Evolutionary conservation across 2,329 filamentous ascomycete species (phyloP), one percentile per base, ranked within the genome.

Genomic region (Blastomyces percursus): DNA sequence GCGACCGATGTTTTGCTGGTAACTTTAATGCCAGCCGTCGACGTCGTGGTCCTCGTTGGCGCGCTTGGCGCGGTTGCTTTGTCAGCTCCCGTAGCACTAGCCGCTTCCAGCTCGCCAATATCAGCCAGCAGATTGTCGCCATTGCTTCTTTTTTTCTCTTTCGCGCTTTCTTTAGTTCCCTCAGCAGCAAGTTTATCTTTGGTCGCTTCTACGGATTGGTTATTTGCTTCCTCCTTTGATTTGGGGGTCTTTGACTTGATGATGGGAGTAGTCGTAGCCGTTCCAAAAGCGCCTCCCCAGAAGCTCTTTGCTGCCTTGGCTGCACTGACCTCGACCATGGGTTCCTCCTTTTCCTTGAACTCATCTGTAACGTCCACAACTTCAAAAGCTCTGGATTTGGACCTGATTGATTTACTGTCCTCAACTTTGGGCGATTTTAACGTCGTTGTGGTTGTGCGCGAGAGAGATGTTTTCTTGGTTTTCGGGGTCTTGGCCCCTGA

Each of bases 1-100:
- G 80, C 77, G 51, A 84, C 76, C 58, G 76, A 80, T 16, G 76
- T 73, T 67, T 77, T 79, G 57, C 68, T 71, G 27, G 73, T 63
- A 63, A 73, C 69, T 68, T 78, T 79, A 59, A 75, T 68, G 65
- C 76, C 67, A 55, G 63, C 38, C 12, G 52, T 78, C 61, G 73
- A 76, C 64, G 76, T 72, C 52, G 75, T 72, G 67, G 75, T 76
- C 68, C 77, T 77, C 63, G 76, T 72, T 65, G 74, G 73, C 68
- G 75, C 73, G 67, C 73, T 70, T 67, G 73, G 69, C 63, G 71
- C 66, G 68, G 71, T 66, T 62, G 69, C 70, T 69, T 78, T 73
- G 63, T 77, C 74, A 66, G 74, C 73, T 62, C 75, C 71, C 63
- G 72, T 71, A 67, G 71, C 69, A 56, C 67, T 66, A 66, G 71